Evolutionary conservation across 2,329 filamentous ascomycete species (phyloP).

Genomic region (Aspergillus eucalypticola): DNA sequence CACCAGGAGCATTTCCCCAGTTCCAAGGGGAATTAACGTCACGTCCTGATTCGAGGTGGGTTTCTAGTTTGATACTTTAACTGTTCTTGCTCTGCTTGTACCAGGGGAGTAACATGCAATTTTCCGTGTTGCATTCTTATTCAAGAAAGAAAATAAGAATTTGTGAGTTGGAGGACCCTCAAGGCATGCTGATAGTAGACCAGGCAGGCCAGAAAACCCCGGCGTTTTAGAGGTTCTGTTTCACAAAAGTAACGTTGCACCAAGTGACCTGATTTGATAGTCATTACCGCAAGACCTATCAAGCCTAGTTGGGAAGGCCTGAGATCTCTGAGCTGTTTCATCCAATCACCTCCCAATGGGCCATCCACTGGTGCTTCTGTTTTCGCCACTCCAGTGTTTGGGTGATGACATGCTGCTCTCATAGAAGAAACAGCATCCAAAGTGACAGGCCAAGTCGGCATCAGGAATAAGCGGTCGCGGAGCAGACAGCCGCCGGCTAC

Average conservation of each 20-base stretch:
- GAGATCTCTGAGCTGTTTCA: slow-evolving; percentile 24
- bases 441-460: slow-evolving; percentile 7
- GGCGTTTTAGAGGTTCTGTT: slow-evolving; percentile 36
- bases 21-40: not conserved
- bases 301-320: slow-evolving; percentile 21
- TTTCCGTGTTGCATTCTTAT: slow-evolving; percentile 31
- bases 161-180: slow-evolving; percentile 18
- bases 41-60: slow-evolving; percentile 11
- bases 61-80: slow-evolving; percentile 25
- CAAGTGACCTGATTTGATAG: slow-evolving; percentile 31
- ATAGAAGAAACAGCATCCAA: not conserved
- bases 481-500: slow-evolving; percentile 31
- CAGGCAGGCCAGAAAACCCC: slow-evolving; percentile 25
- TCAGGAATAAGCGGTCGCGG: slow-evolving; percentile 8
- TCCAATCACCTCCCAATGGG: slow-evolving; percentile 19
- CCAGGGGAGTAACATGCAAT: slow-evolving; percentile 35
- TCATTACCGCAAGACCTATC: slow-evolving; percentile 26
- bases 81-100: slow-evolving; percentile 24
- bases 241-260: slow-evolving; percentile 44
- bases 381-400: slow-evolving; percentile 8
- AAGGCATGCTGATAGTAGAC: slow-evolving; percentile 22
- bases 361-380: slow-evolving; percentile 10
- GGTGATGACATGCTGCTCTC: slow-evolving; percentile 7
- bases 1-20: not conserved
- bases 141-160: slow-evolving; percentile 15